Percentiles rank a stretch among this genome's conserved stretches.
These are phyloP conservation scores for Polygonum maritimum DNA, from an alignment of 148 eudicot genomes.

Conservation along the genomic window DNA sequence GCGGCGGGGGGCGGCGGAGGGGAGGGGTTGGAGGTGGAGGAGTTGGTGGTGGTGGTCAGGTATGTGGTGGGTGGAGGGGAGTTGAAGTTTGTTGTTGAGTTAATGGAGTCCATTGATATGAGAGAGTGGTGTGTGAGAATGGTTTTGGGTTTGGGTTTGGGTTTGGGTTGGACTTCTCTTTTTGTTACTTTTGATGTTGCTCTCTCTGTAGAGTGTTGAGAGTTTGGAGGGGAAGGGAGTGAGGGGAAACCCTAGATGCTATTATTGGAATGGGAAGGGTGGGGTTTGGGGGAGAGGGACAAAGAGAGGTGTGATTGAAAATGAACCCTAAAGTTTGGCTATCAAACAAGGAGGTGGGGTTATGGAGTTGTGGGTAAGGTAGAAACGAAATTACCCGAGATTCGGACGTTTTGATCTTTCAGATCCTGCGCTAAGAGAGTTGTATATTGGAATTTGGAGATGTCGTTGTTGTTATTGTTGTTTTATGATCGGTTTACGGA, in stretches of 20 bases:
- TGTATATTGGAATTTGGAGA: too few species aligned
- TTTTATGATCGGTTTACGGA: background rate
- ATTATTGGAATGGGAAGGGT: background rate
- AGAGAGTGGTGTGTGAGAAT: background rate
- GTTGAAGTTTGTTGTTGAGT: background rate
- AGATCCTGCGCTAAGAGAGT: too few species aligned
- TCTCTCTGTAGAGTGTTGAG: background rate
- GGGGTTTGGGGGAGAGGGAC: background rate
- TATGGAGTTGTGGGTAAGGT: background rate
- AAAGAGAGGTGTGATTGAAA: background rate
- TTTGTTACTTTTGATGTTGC: background rate
- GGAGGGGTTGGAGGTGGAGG: background rate
- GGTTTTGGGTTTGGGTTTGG: too few species aligned
- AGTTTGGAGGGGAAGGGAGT: background rate
- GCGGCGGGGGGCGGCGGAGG: background rate
- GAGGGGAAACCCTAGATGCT: background rate
- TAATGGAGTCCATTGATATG: background rate
- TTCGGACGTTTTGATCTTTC: too few species aligned
- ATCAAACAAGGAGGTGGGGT: background rate
- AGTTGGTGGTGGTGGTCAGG: background rate
- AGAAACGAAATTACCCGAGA: background rate
- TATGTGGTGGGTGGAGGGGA: background rate
- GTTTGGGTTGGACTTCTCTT: background rate
- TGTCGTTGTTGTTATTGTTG: too few species aligned
- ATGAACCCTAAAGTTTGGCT: background rate